These are phyloP conservation scores for Pseudocercospora crystallina DNA, from an alignment of 2,329 filamentous ascomycete species.

Conservation along the genomic window DNA sequence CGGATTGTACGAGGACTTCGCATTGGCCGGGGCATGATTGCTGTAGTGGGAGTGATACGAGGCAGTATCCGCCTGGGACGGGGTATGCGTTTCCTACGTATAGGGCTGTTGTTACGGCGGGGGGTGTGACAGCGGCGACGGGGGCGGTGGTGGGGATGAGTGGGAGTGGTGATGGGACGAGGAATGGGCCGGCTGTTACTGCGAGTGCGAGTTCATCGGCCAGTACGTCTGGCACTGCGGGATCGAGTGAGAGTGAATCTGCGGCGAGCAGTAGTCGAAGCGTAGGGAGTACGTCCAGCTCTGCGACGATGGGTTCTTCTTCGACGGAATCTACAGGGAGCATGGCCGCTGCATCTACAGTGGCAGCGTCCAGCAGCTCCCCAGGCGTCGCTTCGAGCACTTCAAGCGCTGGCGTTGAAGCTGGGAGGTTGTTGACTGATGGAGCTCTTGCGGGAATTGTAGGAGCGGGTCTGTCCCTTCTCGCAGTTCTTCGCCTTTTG, in stretches of 20 bases:
- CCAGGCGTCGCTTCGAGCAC: background rate
- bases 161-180: too few species aligned
- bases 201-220: background rate
- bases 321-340: background rate
- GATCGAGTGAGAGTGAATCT: constrained; percentile 1
- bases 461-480: too few species aligned
- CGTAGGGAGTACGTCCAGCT: background rate
- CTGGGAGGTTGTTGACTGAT: too few species aligned
- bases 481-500: too few species aligned
- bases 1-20: constrained; percentile 3
- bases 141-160: background rate
- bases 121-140: background rate
- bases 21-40: background rate
- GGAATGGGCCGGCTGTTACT: background rate
- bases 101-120: constrained; percentile 4
- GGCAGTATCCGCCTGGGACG: background rate
- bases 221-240: background rate
- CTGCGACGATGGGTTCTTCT: background rate
- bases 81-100: constrained; percentile 5
- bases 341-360: background rate
- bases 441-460: too few species aligned
- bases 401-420: background rate
- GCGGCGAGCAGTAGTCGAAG: background rate
- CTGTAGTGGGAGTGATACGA: constrained; percentile 1
- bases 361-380: background rate